Conservation (phyloP, 2,329 filamentous ascomycete species). For the Aspergillus niger region DNA sequence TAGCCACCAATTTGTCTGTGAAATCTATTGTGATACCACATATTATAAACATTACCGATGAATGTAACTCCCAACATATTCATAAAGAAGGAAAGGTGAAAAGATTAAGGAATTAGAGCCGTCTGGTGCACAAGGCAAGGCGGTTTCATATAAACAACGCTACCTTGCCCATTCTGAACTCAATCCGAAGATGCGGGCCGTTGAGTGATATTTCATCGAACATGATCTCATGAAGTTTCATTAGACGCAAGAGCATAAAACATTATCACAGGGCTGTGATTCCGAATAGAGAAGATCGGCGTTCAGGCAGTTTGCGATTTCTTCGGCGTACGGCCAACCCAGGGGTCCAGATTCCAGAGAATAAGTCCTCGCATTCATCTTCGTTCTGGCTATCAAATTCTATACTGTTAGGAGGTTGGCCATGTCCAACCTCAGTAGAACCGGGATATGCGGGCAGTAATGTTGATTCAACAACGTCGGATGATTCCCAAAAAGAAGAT, state of each 20-base stretch:
- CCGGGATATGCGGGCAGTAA: neutral
- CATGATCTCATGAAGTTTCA: neutral
- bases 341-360: slow-evolving; percentile 63
- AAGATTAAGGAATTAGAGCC: neutral
- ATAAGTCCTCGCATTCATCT: slow-evolving; percentile 67
- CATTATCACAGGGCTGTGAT: slow-evolving; percentile 17
- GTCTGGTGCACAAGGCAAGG: neutral
- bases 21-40: no score
- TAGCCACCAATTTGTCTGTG: neutral
- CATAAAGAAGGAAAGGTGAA: neutral
- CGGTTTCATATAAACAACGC: no score
- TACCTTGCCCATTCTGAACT: neutral
- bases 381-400: slow-evolving; percentile 68
- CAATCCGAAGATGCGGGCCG: neutral
- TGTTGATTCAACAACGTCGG: slow-evolving; percentile 16
- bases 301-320: slow-evolving; percentile 41
- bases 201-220: neutral
- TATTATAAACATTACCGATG: no score
- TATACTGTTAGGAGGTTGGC: slow-evolving; percentile 36
- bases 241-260: neutral
- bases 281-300: slow-evolving; percentile 29
- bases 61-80: neutral
- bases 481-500: slow-evolving; percentile 55
- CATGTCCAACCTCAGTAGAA: slow-evolving; percentile 10
- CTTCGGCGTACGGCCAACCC: slow-evolving; percentile 51